Evolutionary conservation across 768 basidiomycete genomes (phyloP).

Genomic region (Tubosaeta sp.): DNA sequence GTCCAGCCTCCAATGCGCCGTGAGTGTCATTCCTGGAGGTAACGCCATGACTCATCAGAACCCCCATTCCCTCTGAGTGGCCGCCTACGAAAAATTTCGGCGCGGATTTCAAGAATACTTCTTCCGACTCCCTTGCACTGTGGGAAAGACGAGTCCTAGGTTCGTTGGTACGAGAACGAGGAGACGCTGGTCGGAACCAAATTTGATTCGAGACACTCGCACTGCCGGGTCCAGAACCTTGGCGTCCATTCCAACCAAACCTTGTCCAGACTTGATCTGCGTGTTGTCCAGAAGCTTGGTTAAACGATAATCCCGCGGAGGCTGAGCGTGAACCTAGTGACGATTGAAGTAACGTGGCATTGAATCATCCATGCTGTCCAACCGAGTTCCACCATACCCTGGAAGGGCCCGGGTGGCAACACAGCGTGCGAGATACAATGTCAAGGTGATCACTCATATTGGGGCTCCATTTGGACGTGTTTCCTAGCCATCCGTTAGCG

Average conservation of each 20-base stretch:
- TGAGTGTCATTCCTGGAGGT: too few species aligned
- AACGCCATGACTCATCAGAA: too few species aligned
- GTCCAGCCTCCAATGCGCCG: not conserved
- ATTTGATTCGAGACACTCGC: not conserved
- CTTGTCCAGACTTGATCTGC: not conserved
- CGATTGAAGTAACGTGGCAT: not conserved
- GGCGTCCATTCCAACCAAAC: not conserved
- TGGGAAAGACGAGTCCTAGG: too few species aligned
- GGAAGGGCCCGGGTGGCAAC: not conserved
- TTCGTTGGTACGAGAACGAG: not conserved
- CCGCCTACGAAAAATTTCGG: too few species aligned
- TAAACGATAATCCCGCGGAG: not conserved
- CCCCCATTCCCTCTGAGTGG: too few species aligned
- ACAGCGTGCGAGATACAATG: not conserved
- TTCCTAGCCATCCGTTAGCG: not conserved
- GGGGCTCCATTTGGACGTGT: constrained; percentile 1
- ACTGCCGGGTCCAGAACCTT: not conserved
- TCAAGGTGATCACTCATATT: not conserved
- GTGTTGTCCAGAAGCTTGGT: not conserved
- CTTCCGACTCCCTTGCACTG: too few species aligned
- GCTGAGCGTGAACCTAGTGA: not conserved
- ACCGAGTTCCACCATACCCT: not conserved
- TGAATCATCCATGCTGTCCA: not conserved
- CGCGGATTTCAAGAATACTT: too few species aligned
- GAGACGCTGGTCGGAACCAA: not conserved